These are phyloP conservation scores for Cryoendolithus antarcticus DNA, from an alignment of 2,329 filamentous ascomycete genomes.

Conservation along the genomic window DNA sequence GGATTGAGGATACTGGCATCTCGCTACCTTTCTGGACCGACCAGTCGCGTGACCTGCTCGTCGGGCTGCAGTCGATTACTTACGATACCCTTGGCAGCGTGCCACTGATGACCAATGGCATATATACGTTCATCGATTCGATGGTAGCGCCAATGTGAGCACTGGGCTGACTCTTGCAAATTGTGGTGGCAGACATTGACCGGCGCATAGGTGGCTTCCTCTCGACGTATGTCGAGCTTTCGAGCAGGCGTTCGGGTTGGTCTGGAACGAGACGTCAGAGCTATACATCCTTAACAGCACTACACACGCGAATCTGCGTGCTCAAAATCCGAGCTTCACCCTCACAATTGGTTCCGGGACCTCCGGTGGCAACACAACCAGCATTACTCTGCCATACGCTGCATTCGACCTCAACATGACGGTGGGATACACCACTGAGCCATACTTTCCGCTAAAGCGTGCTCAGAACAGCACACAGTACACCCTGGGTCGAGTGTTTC, in stretches of 20 bases:
- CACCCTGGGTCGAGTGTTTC: constrained; percentile 26
- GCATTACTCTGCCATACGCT: constrained; percentile 25
- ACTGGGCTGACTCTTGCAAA: too few relatives aligned
- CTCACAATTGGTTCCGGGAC: constrained; percentile 21
- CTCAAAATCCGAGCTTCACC: constrained; percentile 25
- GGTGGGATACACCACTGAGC: constrained; percentile 7
- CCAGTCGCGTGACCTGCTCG: constrained; percentile 10
- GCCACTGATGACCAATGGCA: constrained; percentile 8
- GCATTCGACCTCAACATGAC: constrained; percentile 23
- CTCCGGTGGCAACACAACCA: constrained; percentile 1
- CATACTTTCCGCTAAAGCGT: constrained; percentile 27
- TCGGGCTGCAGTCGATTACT: constrained; percentile 13
- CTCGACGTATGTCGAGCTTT: constrained; percentile 21
- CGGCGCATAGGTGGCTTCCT: constrained; percentile 27
- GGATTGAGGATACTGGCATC: constrained; percentile 19
- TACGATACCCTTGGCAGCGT: constrained; percentile 13
- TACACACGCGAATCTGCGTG: constrained; percentile 19
- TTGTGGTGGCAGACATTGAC: too few relatives aligned
- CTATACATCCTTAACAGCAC: constrained; percentile 26
- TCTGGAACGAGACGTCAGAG: constrained; percentile 20
- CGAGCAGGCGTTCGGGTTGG: constrained; percentile 23
- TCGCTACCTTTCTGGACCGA: constrained; percentile 20
- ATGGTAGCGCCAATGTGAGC: constrained; percentile 18
- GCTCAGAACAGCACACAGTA: constrained; percentile 24
- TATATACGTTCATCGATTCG: constrained; percentile 25